phyloP scores from a whole-genome alignment of 306 rosid species.

The Acacia crassicarpa region DNA sequence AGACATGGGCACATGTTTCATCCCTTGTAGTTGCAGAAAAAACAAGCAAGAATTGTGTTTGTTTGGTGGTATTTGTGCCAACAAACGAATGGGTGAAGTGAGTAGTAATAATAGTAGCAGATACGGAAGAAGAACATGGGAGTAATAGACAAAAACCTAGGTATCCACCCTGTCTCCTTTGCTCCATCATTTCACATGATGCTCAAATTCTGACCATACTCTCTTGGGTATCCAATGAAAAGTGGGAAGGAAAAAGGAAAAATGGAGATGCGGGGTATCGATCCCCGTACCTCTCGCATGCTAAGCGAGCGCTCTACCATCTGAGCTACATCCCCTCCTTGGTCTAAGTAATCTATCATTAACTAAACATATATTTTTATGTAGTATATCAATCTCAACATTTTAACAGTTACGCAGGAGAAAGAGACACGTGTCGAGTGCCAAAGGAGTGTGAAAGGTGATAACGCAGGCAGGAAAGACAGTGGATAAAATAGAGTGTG shows the following conservation, averaged over 20 bases:
- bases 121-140: neutral
- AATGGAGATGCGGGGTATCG: slow-evolving; percentile 74
- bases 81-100: neutral
- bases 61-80: neutral
- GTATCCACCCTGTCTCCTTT: neutral
- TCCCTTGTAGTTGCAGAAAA: neutral
- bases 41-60: neutral
- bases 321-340: slow-evolving; percentile 69
- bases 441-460: neutral
- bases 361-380: rapidly evolving
- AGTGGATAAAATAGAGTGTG: neutral
- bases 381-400: neutral
- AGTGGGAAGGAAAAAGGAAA: neutral
- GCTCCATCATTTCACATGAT: neutral
- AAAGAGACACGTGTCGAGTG: neutral
- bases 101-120: neutral
- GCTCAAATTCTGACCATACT: neutral
- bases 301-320: slow-evolving; percentile 88
- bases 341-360: too few relatives aligned
- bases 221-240: neutral
- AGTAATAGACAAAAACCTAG: neutral
- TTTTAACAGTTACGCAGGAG: neutral
- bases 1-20: neutral
- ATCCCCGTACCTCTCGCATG: slow-evolving; percentile 80
- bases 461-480: neutral